Conservation (phyloP, 768 basidiomycete genomes). For the Lentinula aciculospora region DNA sequence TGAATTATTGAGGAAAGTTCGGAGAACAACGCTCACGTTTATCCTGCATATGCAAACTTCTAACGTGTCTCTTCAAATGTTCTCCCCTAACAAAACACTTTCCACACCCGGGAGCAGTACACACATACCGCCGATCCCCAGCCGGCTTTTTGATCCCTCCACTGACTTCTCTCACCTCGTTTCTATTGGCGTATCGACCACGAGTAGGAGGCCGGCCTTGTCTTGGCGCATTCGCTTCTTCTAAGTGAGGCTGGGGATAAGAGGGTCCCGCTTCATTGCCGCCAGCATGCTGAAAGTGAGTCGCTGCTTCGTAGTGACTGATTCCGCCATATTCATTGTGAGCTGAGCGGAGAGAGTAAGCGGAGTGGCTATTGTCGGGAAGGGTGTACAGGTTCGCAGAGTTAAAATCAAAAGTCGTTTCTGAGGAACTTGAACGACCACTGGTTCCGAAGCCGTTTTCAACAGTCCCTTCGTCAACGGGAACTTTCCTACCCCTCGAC, state of each 20-base stretch:
- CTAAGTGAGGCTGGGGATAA: neutral
- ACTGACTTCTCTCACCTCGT: neutral
- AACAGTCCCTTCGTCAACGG: neutral
- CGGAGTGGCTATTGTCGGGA: neutral
- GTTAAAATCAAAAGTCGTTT: neutral
- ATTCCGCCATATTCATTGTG: neutral
- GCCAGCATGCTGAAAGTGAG: neutral
- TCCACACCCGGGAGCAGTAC: constrained; percentile 41
- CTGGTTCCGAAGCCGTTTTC: neutral
- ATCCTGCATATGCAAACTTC: constrained; percentile 48
- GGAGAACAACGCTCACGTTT: constrained; percentile 35
- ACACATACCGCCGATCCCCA: constrained; percentile 33
- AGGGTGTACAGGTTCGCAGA: neutral
- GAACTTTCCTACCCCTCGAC: constrained; percentile 5
- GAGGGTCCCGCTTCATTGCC: neutral
- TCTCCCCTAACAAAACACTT: constrained; percentile 52
- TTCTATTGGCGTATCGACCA: neutral
- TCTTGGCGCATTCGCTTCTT: neutral
- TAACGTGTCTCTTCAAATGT: constrained; percentile 52
- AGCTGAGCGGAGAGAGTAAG: neutral
- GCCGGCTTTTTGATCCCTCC: constrained; percentile 9
- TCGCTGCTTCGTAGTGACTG: neutral
- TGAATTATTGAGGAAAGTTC: too few species aligned
- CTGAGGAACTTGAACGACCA: neutral
- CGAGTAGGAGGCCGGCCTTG: neutral